Conservation (phyloP, 148 eudicot species). For the Polygonum maritimum region DNA sequence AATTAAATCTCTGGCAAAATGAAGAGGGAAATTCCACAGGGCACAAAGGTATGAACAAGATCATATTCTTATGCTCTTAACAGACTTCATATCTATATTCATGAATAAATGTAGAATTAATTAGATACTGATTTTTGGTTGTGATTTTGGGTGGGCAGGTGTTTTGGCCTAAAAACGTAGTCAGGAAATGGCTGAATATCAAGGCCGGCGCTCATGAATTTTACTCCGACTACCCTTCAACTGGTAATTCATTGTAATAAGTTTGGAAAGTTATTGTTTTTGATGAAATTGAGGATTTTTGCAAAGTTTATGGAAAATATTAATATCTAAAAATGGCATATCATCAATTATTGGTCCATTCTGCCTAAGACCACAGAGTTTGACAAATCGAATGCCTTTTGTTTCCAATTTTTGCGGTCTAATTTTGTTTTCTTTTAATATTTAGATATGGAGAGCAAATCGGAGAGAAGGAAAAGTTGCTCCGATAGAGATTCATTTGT, state of each 20-base stretch:
- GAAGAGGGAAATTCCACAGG: neutral
- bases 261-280: no score
- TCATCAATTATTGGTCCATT: neutral
- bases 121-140: neutral
- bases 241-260: slow-evolving; percentile 15
- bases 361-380: neutral
- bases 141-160: neutral
- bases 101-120: neutral
- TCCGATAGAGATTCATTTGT: slow-evolving; percentile 38
- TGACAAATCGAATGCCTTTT: neutral
- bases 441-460: slow-evolving; percentile 10
- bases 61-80: neutral
- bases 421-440: neutral
- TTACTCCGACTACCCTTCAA: slow-evolving; percentile 31
- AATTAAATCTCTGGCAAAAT: neutral
- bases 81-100: neutral
- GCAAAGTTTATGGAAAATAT: neutral
- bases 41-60: neutral
- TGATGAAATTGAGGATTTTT: neutral
- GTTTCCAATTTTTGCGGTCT: neutral
- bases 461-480: slow-evolving; percentile 50
- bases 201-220: slow-evolving; percentile 33
- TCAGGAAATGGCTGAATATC: slow-evolving; percentile 52
- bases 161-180: slow-evolving; percentile 57
- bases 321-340: neutral